Evolutionary conservation across 305 asterid species (phyloP).

Genomic region (Fraxinus paxiana): DNA sequence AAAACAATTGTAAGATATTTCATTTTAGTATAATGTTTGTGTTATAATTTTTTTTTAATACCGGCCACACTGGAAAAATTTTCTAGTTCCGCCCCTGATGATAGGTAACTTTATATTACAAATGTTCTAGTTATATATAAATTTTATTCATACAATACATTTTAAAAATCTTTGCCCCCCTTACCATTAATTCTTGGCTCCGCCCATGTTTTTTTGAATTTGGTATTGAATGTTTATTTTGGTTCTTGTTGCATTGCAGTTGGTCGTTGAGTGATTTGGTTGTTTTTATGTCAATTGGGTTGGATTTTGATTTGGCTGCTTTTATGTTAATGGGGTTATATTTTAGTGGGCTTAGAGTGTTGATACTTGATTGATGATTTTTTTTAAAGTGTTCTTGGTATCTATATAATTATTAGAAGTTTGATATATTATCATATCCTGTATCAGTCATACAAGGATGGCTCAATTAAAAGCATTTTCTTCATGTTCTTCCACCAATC

Average conservation of each 20-base stretch:
- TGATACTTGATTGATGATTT: not conserved
- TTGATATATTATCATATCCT: not conserved
- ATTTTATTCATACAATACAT: too few species aligned
- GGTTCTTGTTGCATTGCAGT: not conserved
- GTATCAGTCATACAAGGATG: slow-evolving; percentile 30
- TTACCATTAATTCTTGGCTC: too few species aligned
- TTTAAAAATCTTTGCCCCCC: too few species aligned
- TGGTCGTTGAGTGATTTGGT: not conserved
- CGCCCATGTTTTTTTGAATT: too few species aligned
- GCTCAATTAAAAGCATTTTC: slow-evolving; percentile 20
- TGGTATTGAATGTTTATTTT: not conserved
- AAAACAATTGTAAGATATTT: too few species aligned
- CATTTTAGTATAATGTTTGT: too few species aligned
- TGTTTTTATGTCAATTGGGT: not conserved
- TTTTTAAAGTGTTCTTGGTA: not conserved
- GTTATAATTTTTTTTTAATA: too few species aligned
- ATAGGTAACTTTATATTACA: too few species aligned
- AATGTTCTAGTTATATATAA: too few species aligned
- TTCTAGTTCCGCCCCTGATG: too few species aligned
- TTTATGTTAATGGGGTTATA: not conserved
- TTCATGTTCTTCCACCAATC: slow-evolving; percentile 42
- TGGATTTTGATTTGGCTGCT: not conserved
- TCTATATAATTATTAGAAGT: not conserved
- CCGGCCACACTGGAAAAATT: too few species aligned
- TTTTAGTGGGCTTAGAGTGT: not conserved